A percentile compares a stretch with the other conserved stretches of the same genome.
phyloP scores from a whole-genome alignment of 1,139 yeast genomes.

The Yamadazyma siamensis region DNA sequence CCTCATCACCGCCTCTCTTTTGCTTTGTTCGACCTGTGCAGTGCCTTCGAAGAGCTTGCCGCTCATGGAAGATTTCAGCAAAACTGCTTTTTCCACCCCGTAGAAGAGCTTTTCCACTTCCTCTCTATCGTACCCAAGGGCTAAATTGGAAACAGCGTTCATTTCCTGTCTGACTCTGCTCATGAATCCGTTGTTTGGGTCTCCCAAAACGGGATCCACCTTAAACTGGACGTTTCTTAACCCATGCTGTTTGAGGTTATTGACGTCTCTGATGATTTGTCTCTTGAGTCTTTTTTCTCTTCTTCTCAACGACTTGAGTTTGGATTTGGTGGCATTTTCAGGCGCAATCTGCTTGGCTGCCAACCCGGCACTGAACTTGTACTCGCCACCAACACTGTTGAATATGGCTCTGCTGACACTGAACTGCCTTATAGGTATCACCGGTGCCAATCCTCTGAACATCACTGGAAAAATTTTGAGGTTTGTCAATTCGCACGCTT shows the following conservation, averaged over 20 bases:
- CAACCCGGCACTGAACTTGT: conserved; percentile 19
- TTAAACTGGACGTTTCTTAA: conserved; percentile 29
- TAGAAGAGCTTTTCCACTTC: conserved; percentile 75
- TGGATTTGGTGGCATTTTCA: conserved; percentile 26
- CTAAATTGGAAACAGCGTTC: conserved; percentile 51
- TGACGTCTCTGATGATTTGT: conserved; percentile 44
- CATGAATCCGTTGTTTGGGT: conserved; percentile 62
- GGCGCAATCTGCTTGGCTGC: conserved; percentile 34
- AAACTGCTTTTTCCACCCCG: conserved; percentile 61
- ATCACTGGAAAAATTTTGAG: too few relatives aligned
- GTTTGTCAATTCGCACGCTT: too few relatives aligned
- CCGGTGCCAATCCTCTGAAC: too few relatives aligned
- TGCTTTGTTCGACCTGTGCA: conserved; percentile 48
- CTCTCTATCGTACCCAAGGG: conserved; percentile 54
- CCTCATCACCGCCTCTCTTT: conserved; percentile 67
- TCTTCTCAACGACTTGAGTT: conserved; percentile 34
- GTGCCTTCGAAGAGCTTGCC: conserved; percentile 43
- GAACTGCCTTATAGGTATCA: conserved; percentile 3
- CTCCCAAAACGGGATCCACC: conserved; percentile 80
- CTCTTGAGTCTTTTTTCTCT: conserved; percentile 42
- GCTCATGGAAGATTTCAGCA: conserved; percentile 27
- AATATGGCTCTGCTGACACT: conserved; percentile 1
- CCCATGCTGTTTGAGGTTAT: conserved; percentile 41
- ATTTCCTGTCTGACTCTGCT: conserved; percentile 63
- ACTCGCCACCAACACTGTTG: conserved; percentile 1